A percentile compares a stretch with the other conserved stretches of the same genome.
These are phyloP conservation scores for Metarhizium guizhouense DNA, from an alignment of 2,329 filamentous ascomycete genomes.

Conservation along the genomic window DNA sequence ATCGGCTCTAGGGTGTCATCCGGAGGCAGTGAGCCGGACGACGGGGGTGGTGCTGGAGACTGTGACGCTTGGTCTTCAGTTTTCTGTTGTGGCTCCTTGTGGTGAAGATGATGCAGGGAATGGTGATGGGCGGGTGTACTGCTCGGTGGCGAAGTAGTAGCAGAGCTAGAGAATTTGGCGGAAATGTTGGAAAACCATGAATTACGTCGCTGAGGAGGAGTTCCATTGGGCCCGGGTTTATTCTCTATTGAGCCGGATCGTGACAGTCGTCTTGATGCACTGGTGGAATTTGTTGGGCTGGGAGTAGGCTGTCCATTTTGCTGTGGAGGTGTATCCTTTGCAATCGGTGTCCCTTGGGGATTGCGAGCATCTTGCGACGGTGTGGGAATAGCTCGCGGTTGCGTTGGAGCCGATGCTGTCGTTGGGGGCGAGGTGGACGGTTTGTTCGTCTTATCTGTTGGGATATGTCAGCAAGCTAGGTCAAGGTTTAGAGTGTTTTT, in stretches of 20 bases:
- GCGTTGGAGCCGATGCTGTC: slow-evolving; percentile 17
- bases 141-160: slow-evolving; percentile 24
- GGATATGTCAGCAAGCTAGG: background rate
- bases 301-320: slow-evolving; percentile 12
- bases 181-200: slow-evolving; percentile 94
- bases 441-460: slow-evolving; percentile 22
- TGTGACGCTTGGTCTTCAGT: slow-evolving; percentile 3
- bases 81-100: slow-evolving; percentile 10
- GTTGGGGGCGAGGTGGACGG: slow-evolving; percentile 17
- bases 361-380: slow-evolving; percentile 17
- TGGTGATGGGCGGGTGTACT: slow-evolving; percentile 15
- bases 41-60: slow-evolving; percentile 6
- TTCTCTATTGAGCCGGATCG: slow-evolving; percentile 29
- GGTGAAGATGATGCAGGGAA: slow-evolving; percentile 6
- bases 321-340: slow-evolving; percentile 10
- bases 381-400: slow-evolving; percentile 24
- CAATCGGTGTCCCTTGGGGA: slow-evolving; percentile 17
- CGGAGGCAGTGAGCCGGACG: slow-evolving; percentile 13
- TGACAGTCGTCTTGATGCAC: slow-evolving; percentile 16
- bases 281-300: slow-evolving; percentile 15
- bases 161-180: slow-evolving; percentile 72
- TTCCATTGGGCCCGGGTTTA: slow-evolving; percentile 16
- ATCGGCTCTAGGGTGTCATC: slow-evolving; percentile 27
- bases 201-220: slow-evolving; percentile 47
- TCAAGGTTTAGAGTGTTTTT: background rate